Base-by-base conservation (phyloP, 306 rosid species). In the Glycine latifolia region DNA sequence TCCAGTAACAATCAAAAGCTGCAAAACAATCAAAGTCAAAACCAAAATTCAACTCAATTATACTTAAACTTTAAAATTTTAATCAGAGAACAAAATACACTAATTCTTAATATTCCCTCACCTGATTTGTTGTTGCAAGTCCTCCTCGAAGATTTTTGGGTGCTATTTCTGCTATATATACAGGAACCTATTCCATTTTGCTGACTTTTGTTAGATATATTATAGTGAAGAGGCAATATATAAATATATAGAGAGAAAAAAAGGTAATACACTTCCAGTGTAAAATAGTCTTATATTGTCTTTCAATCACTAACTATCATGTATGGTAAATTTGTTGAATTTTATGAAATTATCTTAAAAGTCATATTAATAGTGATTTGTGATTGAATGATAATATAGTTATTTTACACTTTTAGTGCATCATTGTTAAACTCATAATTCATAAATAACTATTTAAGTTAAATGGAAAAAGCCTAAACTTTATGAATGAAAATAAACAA, bases 131-230 rank as follows among this genome's bases (percentile, higher is more conserved):
- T 61, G 95, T 78, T 53, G 94, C 92, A 26, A 92, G 90, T 56
- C 89, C 92, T 52, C 97, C 97, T 26, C 91, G 67, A 77, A 89
- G 88, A 88, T 91, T 86, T 87, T 91, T 92, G 0, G 95, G 95
- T 49, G 94, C 88, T 71, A 91, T 89, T 82, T 91, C 97, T 43
- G 90, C 95, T 82, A 92, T 92, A 61, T 92, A 92, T 15, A 92
- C 52, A 2, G 95, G 95, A 65, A 92, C 94, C 97, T 91, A 87
- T 76, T 82, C 73, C 76, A 81, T 48, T 59, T 67, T 68, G 54
- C 8, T 52, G 6, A 12, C 31, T 78, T 59, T 71, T 80, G 39
- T 71, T 76, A 79, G 46, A 59, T 43, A 59, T 73, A 55, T 61
- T 48, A 41, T 52, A 17, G 20, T 49, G 9, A 68, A 76, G 74